These are phyloP conservation scores for Rhizophlyctis rosea DNA, from an alignment of 192 early-diverging fungal species.

Conservation along the genomic window DNA sequence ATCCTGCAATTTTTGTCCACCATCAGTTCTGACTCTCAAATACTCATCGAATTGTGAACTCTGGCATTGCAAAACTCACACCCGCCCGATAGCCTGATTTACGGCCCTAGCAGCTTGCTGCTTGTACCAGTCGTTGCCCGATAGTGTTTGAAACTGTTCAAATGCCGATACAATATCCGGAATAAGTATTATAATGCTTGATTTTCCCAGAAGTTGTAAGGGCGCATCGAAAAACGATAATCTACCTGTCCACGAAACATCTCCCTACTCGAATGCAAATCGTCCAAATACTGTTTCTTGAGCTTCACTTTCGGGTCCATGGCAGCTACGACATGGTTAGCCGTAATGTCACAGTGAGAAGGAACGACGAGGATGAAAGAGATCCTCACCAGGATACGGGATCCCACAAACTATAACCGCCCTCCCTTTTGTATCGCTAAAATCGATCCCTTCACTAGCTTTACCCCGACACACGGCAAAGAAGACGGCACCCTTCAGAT, in stretches of 20 bases:
- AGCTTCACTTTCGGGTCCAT: constrained; percentile 55
- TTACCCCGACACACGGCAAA: constrained; percentile 76
- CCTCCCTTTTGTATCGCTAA: constrained; percentile 62
- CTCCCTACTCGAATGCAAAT: constrained; percentile 4
- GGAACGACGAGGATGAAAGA: neutral
- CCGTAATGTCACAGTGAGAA: neutral
- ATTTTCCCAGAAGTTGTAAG: no score
- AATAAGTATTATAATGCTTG: no score
- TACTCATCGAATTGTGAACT: no score
- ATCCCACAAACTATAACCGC: constrained; percentile 65
- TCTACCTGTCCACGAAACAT: no score
- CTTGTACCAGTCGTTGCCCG: constrained; percentile 58
- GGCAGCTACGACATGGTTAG: constrained; percentile 22
- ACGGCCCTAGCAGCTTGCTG: constrained; percentile 63
- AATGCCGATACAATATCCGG: no score
- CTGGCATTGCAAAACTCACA: no score
- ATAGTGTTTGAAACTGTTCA: constrained; percentile 17
- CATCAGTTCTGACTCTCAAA: no score
- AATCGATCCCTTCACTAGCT: constrained; percentile 72
- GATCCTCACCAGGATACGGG: constrained; percentile 39
- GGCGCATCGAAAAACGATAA: no score
- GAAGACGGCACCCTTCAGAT: constrained; percentile 49
- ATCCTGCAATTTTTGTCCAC: no score
- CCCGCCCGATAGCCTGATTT: constrained; percentile 53
- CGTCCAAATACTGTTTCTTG: constrained; percentile 48